phyloP scores from a whole-genome alignment of 140 eudicot species.

The Flaveria floridana region DNA sequence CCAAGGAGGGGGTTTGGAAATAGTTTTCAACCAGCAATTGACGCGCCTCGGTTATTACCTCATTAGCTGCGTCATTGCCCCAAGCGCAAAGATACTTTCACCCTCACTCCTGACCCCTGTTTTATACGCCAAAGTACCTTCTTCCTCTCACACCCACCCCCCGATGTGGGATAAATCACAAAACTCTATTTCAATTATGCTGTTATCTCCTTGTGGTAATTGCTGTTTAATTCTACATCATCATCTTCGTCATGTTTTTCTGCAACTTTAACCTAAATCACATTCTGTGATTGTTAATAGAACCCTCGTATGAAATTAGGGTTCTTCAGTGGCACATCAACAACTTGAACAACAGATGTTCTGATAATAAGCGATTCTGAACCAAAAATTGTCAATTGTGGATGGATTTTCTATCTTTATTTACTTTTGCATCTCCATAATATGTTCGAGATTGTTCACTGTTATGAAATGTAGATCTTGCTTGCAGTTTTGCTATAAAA shows the following conservation, averaged over 20 bases:
- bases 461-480: neutral
- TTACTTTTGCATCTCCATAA: neutral
- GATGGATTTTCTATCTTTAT: too few relatives aligned
- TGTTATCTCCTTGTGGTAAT: too few relatives aligned
- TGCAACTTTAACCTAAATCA: too few relatives aligned
- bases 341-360: too few relatives aligned
- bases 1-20: slow-evolving; percentile 70
- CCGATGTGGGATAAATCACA: neutral
- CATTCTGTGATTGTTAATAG: too few relatives aligned
- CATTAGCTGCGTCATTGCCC: slow-evolving; percentile 70
- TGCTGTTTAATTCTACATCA: too few relatives aligned
- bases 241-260: too few relatives aligned
- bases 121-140: neutral
- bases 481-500: neutral
- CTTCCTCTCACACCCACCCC: neutral
- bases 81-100: slow-evolving; percentile 44
- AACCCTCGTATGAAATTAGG: too few relatives aligned
- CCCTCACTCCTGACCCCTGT: neutral
- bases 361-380: too few relatives aligned
- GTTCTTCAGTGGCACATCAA: too few relatives aligned
- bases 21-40: slow-evolving; percentile 72
- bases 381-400: too few relatives aligned
- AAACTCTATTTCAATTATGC: neutral
- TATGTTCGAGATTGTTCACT: neutral
- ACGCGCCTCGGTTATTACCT: slow-evolving; percentile 63